phyloP scores from a whole-genome alignment of 192 early-diverging fungal species.

The Piromyces sp. region DNA sequence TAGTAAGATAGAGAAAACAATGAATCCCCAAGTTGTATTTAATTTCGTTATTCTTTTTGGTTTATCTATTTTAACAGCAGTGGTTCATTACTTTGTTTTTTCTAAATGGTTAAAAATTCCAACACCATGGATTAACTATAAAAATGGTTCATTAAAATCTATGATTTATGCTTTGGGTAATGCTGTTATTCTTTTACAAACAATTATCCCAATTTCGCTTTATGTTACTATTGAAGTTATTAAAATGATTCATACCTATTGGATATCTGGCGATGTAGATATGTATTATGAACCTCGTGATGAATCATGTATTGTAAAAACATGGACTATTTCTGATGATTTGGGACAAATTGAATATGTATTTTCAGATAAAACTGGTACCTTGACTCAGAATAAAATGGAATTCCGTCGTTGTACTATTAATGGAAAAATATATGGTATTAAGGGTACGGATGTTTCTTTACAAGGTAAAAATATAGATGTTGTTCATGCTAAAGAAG shows the following conservation, averaged over 20 bases:
- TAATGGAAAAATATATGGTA: conserved; percentile 37
- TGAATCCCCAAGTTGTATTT: conserved; percentile 57
- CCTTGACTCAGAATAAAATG: conserved; percentile 93
- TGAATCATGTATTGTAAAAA: conserved; percentile 58
- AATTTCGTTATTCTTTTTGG: conserved; percentile 33
- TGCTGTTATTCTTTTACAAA: conserved; percentile 68
- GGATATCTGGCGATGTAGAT: conserved; percentile 75
- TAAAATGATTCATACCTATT: conserved; percentile 70
- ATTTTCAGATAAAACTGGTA: conserved; percentile 95
- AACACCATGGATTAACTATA: background rate
- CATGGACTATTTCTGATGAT: conserved; percentile 79
- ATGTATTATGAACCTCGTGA: conserved; percentile 72
- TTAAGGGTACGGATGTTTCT: background rate
- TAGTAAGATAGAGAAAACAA: conserved; percentile 63
- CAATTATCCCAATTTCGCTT: conserved; percentile 87
- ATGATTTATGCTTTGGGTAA: background rate
- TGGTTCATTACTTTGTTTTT: background rate
- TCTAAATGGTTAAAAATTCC: background rate
- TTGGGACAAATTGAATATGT: conserved; percentile 90
- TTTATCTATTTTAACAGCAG: conserved; percentile 26
- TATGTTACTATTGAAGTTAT: conserved; percentile 88
- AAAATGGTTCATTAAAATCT: background rate
- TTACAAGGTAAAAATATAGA: background rate
- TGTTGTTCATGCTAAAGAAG: background rate
- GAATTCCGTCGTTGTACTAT: conserved; percentile 84